Conservation (phyloP, 1,139 yeast genomes). For the Geotrichum europaeum region DNA sequence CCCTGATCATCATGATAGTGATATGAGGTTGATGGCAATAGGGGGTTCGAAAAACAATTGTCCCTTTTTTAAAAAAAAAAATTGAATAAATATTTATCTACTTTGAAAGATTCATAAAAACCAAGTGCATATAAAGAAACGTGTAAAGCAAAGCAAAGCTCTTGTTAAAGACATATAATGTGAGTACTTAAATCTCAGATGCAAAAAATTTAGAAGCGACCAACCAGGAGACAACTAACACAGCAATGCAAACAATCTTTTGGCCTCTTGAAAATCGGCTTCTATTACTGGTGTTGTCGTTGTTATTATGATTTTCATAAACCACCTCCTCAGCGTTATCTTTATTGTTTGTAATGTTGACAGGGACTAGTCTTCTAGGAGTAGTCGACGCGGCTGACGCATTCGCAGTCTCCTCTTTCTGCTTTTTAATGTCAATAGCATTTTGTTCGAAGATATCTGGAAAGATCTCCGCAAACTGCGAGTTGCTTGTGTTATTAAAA, state of each 20-base stretch:
- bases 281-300: background rate
- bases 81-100: too few species aligned
- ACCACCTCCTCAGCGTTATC: background rate
- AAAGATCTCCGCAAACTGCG: conserved; percentile 8
- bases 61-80: too few species aligned
- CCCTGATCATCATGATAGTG: background rate
- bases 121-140: background rate
- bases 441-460: conserved; percentile 11
- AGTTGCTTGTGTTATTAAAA: conserved; percentile 7
- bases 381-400: background rate
- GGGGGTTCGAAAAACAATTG: too few species aligned
- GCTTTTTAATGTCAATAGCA: background rate
- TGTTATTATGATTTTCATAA: background rate
- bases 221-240: conserved; percentile 14
- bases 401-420: background rate
- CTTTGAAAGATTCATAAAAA: too few species aligned
- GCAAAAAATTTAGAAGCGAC: conserved; percentile 13
- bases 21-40: background rate
- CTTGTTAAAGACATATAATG: background rate
- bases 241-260: conserved; percentile 10
- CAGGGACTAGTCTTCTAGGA: conserved; percentile 2
- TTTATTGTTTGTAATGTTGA: background rate
- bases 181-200: background rate
- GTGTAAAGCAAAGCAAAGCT: background rate
- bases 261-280: conserved; percentile 10